phyloP scores from a whole-genome alignment of 2,329 filamentous ascomycete species.

The Paraphoma sp. region DNA sequence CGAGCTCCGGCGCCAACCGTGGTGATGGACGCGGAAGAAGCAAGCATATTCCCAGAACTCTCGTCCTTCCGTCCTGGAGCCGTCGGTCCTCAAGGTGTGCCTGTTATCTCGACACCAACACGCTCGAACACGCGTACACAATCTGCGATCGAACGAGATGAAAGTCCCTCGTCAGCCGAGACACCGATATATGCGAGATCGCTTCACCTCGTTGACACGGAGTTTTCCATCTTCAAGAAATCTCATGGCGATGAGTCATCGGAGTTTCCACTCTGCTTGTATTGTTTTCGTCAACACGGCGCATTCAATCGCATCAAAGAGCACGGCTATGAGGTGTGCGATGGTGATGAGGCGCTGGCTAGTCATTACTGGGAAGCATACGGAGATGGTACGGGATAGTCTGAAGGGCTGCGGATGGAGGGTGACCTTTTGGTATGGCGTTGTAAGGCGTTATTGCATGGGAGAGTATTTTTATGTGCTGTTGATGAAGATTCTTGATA shows the following conservation, averaged over 20 bases:
- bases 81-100: slow-evolving; percentile 3
- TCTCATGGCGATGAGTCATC: slow-evolving; percentile 30
- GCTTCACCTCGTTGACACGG: slow-evolving; percentile 35
- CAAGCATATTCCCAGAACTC: slow-evolving; percentile 5
- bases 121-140: slow-evolving; percentile 5
- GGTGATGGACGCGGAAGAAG: neutral
- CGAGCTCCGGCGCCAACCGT: slow-evolving; percentile 1
- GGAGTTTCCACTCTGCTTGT: slow-evolving; percentile 29
- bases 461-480: no score
- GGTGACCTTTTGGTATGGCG: no score
- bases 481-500: no score
- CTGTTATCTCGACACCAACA: neutral
- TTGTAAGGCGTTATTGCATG: no score
- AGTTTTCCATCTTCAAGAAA: slow-evolving; percentile 34
- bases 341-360: slow-evolving; percentile 29
- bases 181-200: slow-evolving; percentile 33
- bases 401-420: no score
- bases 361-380: slow-evolving; percentile 36
- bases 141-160: slow-evolving; percentile 1
- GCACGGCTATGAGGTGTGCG: slow-evolving; percentile 38
- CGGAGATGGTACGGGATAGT: neutral
- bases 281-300: slow-evolving; percentile 37
- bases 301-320: slow-evolving; percentile 27
- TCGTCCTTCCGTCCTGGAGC: slow-evolving; percentile 20
- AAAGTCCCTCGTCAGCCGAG: slow-evolving; percentile 7